Conservation (phyloP, 805 yeast species). For the Hyphopichia homilentoma region DNA sequence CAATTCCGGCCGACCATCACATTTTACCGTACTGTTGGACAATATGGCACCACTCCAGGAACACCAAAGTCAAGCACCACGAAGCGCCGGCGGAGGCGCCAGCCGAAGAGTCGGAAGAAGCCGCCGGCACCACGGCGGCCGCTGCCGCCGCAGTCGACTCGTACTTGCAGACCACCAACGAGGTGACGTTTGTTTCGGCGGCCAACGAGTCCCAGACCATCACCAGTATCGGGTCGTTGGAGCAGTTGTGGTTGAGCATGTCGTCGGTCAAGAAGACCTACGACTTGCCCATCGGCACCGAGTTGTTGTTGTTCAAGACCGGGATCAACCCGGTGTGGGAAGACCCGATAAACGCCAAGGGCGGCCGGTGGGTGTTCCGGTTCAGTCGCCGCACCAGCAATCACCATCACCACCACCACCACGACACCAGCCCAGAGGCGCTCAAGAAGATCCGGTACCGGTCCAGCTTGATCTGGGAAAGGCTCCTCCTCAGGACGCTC, state of each 20-base stretch:
- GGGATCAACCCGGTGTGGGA: slow-evolving; percentile 69
- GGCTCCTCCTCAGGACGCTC: slow-evolving; percentile 47
- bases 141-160: slow-evolving; percentile 33
- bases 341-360: slow-evolving; percentile 55
- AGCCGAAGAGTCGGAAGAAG: slow-evolving; percentile 11
- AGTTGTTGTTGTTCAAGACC: slow-evolving; percentile 53
- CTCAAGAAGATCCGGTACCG: slow-evolving; percentile 26
- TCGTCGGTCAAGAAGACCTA: slow-evolving; percentile 35
- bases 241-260: slow-evolving; percentile 50
- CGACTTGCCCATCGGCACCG: slow-evolving; percentile 44
- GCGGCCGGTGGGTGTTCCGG: slow-evolving; percentile 63
- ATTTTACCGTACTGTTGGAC: slow-evolving; percentile 47
- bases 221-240: slow-evolving; percentile 42
- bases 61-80: slow-evolving; percentile 16
- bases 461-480: slow-evolving; percentile 50
- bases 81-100: slow-evolving; percentile 12
- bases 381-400: slow-evolving; percentile 33
- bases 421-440: slow-evolving; percentile 15
- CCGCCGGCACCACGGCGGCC: slow-evolving; percentile 4
- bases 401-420: slow-evolving; percentile 8
- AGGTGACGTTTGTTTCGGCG: slow-evolving; percentile 36
- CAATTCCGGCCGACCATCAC: slow-evolving; percentile 30
- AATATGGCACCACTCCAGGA: slow-evolving; percentile 45
- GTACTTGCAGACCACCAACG: slow-evolving; percentile 44
- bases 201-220: slow-evolving; percentile 13